Conservation (phyloP, 2,329 filamentous ascomycete species). For the Penicillium sp. region DNA sequence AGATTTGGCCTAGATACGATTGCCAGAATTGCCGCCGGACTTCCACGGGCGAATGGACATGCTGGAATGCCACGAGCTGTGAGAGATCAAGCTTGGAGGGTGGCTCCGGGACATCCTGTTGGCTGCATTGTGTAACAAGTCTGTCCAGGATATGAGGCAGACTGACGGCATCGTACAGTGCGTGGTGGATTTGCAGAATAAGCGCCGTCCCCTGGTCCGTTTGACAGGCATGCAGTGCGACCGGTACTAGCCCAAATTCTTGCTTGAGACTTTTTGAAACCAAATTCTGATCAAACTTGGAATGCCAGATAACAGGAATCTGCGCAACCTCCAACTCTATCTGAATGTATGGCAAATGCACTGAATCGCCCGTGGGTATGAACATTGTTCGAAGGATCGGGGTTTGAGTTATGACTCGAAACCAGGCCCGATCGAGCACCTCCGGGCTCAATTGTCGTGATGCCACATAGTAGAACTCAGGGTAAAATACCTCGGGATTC, state of each 20-base stretch:
- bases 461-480: constrained; percentile 65
- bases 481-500: constrained; percentile 67
- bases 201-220: constrained; percentile 33
- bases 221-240: constrained; percentile 37
- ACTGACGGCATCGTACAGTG: constrained; percentile 83
- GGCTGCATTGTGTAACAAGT: constrained; percentile 48
- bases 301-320: constrained; percentile 35
- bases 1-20: constrained; percentile 34
- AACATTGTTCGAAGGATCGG: constrained; percentile 71
- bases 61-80: constrained; percentile 43
- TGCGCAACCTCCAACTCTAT: constrained; percentile 50
- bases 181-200: constrained; percentile 72
- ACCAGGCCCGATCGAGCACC: constrained; percentile 61
- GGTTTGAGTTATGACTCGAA: constrained; percentile 52
- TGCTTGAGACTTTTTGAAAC: constrained; percentile 11
- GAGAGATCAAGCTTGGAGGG: constrained; percentile 35
- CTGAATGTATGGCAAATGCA: constrained; percentile 61
- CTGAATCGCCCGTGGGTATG: constrained; percentile 48
- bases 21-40: constrained; percentile 47
- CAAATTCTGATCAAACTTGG: constrained; percentile 15
- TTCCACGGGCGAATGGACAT: constrained; percentile 23
- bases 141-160: constrained; percentile 62
- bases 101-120: constrained; percentile 6
- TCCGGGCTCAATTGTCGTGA: constrained; percentile 39
- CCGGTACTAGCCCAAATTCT: constrained; percentile 25